These are phyloP conservation scores for Globisporangium spiculum DNA, from an alignment of 352 stramenopile genomes.

Conservation along the genomic window DNA sequence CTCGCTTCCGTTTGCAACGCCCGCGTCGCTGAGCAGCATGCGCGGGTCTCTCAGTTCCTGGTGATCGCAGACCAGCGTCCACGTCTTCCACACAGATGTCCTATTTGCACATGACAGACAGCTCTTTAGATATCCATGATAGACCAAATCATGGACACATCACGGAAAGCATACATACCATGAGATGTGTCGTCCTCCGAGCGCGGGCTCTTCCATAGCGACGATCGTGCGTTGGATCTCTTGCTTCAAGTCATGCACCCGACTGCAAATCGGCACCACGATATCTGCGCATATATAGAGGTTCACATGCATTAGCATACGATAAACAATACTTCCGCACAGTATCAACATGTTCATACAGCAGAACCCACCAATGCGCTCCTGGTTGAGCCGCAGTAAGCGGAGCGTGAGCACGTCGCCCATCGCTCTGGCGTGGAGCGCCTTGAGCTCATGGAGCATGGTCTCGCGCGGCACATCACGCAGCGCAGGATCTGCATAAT, in stretches of 20 bases:
- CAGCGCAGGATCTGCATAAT: constrained; percentile 18
- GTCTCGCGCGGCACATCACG: constrained; percentile 9
- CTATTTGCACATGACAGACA: not conserved
- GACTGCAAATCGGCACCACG: constrained; percentile 7
- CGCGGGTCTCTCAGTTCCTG: constrained; percentile 16
- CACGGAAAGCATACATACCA: constrained; percentile 8
- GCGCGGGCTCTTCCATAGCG: not conserved
- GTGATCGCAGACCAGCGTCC: constrained; percentile 14
- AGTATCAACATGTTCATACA: not conserved
- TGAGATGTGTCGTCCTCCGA: constrained; percentile 13
- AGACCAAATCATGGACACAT: not conserved
- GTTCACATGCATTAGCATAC: too few relatives aligned
- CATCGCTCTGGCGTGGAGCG: constrained; percentile 11
- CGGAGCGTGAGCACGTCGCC: constrained; percentile 19
- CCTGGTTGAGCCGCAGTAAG: constrained; percentile 17
- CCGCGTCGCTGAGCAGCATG: constrained; percentile 10
- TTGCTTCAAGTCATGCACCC: constrained; percentile 13
- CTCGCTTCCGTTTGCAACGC: constrained; percentile 15
- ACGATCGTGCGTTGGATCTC: constrained; percentile 12
- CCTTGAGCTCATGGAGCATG: constrained; percentile 18
- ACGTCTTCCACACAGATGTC: constrained; percentile 24
- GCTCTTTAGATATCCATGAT: not conserved
- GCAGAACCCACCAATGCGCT: constrained; percentile 11
- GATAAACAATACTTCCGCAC: too few relatives aligned
- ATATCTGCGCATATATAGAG: constrained; percentile 9